Evolutionary conservation across 768 basidiomycete genomes (phyloP).

Genomic region (Artomyces pyxidatus): DNA sequence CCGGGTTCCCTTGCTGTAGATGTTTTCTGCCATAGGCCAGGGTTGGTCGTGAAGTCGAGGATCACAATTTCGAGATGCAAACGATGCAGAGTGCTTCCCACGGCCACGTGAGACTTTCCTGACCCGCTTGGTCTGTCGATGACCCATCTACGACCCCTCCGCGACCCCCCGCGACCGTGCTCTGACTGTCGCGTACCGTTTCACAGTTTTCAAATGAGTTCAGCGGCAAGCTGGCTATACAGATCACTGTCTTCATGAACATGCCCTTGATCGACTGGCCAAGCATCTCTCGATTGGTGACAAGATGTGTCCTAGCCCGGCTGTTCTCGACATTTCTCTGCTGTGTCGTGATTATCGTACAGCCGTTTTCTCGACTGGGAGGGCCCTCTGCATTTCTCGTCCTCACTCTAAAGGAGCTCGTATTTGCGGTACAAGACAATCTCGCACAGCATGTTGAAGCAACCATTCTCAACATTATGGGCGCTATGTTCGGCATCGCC

Average conservation of each 20-base stretch:
- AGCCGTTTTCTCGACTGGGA: constrained; percentile 32
- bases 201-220: too few species aligned
- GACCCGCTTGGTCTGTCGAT: too few species aligned
- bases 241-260: too few species aligned
- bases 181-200: too few species aligned
- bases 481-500: constrained; percentile 33
- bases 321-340: constrained; percentile 39
- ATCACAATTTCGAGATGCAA: background rate
- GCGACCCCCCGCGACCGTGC: too few species aligned
- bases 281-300: too few species aligned
- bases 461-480: constrained; percentile 34
- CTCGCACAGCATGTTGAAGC: constrained; percentile 41
- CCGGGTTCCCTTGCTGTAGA: constrained; percentile 83
- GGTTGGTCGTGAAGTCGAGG: constrained; percentile 9
- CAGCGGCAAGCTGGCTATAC: too few species aligned
- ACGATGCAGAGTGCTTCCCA: too few species aligned
- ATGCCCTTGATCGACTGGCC: too few species aligned
- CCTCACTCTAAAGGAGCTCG: constrained; percentile 35
- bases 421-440: constrained; percentile 38
- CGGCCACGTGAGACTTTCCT: too few species aligned
- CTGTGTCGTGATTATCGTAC: constrained; percentile 29
- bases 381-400: constrained; percentile 31
- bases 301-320: constrained; percentile 30
- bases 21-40: constrained; percentile 74
- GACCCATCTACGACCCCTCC: too few species aligned